Conservation (phyloP, 148 eudicot genomes). For the Rhododendron williamsianum region DNA sequence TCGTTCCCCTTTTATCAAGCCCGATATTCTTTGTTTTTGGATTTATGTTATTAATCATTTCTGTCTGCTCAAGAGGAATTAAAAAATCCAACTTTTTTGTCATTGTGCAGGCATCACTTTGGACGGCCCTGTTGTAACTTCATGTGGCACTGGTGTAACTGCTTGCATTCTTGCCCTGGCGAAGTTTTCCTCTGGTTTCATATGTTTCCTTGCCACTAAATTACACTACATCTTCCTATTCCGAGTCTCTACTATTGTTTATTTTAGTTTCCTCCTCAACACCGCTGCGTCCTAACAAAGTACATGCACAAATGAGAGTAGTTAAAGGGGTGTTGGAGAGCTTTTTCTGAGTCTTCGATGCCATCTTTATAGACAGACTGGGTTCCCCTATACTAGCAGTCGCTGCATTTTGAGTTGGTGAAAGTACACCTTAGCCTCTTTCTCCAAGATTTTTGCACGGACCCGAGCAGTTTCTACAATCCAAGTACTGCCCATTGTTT, state of each 20-base stretch:
- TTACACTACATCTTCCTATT: not conserved
- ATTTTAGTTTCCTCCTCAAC: not conserved
- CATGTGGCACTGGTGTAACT: conserved; percentile 96
- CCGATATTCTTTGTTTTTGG: not conserved
- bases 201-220: not conserved
- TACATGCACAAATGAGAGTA: not conserved
- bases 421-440: not conserved
- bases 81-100: not conserved
- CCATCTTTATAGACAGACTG: not conserved
- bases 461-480: not conserved
- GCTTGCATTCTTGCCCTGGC: conserved; percentile 91
- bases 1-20: not conserved
- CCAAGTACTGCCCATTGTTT: not conserved
- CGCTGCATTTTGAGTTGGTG: not conserved
- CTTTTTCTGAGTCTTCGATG: not conserved
- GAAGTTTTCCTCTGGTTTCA: conserved; percentile 12
- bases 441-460: not conserved
- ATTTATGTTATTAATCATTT: not conserved
- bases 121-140: conserved; percentile 60
- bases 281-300: not conserved
- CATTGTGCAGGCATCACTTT: conserved; percentile 56
- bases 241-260: not conserved
- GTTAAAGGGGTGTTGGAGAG: not conserved
- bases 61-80: not conserved
- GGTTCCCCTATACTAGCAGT: not conserved